Evolutionary conservation across 495 filamentous ascomycete genomes (phyloP), one percentile per base, ranked within the genome.

Genomic region (Tuber indicum): DNA sequence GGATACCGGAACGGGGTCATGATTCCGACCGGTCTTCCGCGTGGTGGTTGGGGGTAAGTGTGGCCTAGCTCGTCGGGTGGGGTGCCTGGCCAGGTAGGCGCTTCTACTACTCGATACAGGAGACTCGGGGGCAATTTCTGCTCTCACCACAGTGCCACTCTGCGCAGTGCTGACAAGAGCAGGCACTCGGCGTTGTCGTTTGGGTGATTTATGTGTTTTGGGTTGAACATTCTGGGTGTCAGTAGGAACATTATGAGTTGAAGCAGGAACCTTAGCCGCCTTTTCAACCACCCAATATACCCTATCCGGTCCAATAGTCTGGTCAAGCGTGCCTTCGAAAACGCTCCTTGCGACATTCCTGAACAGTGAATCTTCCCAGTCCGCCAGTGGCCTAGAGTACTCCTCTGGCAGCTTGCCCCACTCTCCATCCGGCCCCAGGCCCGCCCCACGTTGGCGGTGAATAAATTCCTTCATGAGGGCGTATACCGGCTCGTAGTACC

Each of bases 271-370:
- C 32, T 32, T 32, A 32, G 32, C 0, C 0, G 32, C 1, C 32
- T 1, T 1, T 1, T 3, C 1, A 4, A 19, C 47, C 21, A 16
- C 3, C 10, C 3, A 9, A 0, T 14, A 10, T 1, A 10, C 10
- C n/a, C 9, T 26, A 14, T 62, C 52, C 9, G 4, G 10, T 3
- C 16, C n/a, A n/a, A 62, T 14, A 12, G 26, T 0, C 10, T 26
- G n/a, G 52, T 0, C 2, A 9, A 26, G 52, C n/a, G 0, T 12
- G n/a, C 8, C 52, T 1, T 0, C 7, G 49, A 58, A 58, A 3
- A 0, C 1, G 12, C 0, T 5, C 58, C 36, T 26, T 8, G 58
- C 36, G 14, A 8, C 5, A 1, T 14, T 66, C 3, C 0, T 2
- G 26, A 17, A 66, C 14, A 66, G 32, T 26, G 58, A 14, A 36